Evolutionary conservation across 768 basidiomycete genomes (phyloP), one percentile per base, ranked within the genome.

Genomic region (Phaffia australis): DNA sequence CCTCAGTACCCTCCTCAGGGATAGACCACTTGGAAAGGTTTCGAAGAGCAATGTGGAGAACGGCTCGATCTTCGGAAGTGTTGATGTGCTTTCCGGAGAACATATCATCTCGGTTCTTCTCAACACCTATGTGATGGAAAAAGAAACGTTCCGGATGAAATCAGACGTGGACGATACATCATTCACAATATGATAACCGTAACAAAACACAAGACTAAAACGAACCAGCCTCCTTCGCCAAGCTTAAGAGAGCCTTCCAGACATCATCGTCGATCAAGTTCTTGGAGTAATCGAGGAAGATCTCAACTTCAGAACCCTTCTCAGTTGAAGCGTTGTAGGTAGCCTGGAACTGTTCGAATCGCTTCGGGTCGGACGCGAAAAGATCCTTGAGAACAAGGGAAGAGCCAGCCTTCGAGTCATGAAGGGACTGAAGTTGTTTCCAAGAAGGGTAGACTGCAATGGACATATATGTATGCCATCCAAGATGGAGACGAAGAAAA

Each of bases 251-350:
- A 5, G 84, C 81, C 49, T 81, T 78, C 69, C 93, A 81, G 78
- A 97, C 85, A 64, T 88, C 84, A 74, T 88, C 80, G 66, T 87
- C 90, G 81, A 98, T 83, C 71, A 97, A 79, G 80, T 98, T 94
- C 79, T 99, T 98, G 75, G 91, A 95, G 80, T 88, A 93, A 78
- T 99, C 94, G 74, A 95, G 82, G 68, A 99, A 83, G 80, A 99
- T 82, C 60, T 87, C 86, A 61, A 86, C 85, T 69, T 81, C 80
- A 9, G 85, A 81, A 0, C 72, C 70, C 58, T 86, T 85, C 52
- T 80, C 80, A 49, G 71, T 68, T 8, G 82, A 73, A 29, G 87
- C 84, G 50, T 81, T 80, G 78, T 92, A 92, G 25, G 66, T 67
- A 35, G 69, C 60, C 21, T 73, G 73, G 65, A 67, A 71, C 74